Percentiles rank a stretch among this genome's conserved stretches.
phyloP scores from a whole-genome alignment of 805 yeast genomes.

The Yarrowia divulgata region DNA sequence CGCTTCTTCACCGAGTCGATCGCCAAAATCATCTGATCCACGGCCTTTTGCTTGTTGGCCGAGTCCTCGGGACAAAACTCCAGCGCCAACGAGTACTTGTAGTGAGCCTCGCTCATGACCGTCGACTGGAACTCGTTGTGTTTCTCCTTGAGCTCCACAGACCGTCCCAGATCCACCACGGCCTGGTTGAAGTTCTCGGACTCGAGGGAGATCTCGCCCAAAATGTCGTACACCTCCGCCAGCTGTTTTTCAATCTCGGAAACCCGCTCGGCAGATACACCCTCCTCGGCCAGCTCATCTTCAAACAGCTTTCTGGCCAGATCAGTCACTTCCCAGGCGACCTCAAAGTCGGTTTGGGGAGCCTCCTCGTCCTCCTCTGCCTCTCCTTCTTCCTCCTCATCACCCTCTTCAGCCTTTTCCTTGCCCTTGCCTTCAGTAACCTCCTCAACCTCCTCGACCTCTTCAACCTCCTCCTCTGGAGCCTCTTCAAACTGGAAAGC shows the following conservation, averaged over 20 bases:
- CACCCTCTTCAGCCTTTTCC: constrained; percentile 39
- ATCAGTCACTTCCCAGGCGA: constrained; percentile 88
- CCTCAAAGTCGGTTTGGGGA: constrained; percentile 77
- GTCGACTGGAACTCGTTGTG: constrained; percentile 62
- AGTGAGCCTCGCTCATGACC: constrained; percentile 77
- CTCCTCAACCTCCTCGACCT: constrained; percentile 42
- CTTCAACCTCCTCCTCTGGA: constrained; percentile 44
- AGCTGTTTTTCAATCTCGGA: constrained; percentile 58
- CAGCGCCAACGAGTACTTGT: constrained; percentile 77
- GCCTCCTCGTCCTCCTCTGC: constrained; percentile 50
- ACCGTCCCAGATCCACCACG: constrained; percentile 66
- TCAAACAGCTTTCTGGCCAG: constrained; percentile 73
- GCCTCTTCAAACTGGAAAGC: constrained; percentile 42
- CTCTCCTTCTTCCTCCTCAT: constrained; percentile 42
- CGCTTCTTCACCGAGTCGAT: constrained; percentile 57
- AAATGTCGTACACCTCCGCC: constrained; percentile 75
- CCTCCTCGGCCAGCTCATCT: constrained; percentile 51
- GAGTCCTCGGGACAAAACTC: constrained; percentile 71
- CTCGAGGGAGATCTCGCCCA: constrained; percentile 91
- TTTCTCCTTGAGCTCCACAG: constrained; percentile 62
- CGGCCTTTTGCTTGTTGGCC: constrained; percentile 58
- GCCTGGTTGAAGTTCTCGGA: constrained; percentile 87
- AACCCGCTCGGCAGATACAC: constrained; percentile 38
- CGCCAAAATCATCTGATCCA: constrained; percentile 63
- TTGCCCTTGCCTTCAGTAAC: constrained; percentile 48